Base-by-base conservation (phyloP, 495 filamentous ascomycete genomes). In the Penicillium argentinense region DNA sequence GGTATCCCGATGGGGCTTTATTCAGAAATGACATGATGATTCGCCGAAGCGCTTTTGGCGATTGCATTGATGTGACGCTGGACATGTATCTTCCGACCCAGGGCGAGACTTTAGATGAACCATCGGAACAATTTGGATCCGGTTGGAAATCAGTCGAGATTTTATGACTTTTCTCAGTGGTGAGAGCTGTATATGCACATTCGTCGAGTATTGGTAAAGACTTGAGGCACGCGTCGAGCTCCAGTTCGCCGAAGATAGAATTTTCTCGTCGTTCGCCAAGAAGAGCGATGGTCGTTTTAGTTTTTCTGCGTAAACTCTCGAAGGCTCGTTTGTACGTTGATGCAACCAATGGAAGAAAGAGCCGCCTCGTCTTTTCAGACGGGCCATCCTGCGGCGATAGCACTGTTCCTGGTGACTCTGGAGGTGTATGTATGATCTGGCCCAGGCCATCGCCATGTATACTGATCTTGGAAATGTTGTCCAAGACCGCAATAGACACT, bases 401-500 rank as follows among this genome's bases (percentile, higher is more conserved):
- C 23, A 53, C 14, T 17, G 14, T 13, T 16, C 22, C 14, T 12
- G 13, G 4, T 3, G 12, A 9, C 3, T 26, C 1, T 9, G 11
- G 24, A 9, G 24, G 29, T 19, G 5, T 9, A 18, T 5, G 29
- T 1, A 28, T 16, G 25, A 17, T 19, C 8, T 5, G 13, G 6
- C 17, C n/a, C 16, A 9, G 9, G 5, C 4, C 12, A 21, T 36
- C n/a, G 7, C 14, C 16, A 18, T 36, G 9, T n/a, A 36, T 36
- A 36, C 21, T 16, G 37, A 16, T n/a, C 18, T 53, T 37, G 3
- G 50, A 39, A 34, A 45, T 56, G 27, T 63, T 37, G 19, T 53
- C 57, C 1, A 70, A 51, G 22, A 75, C 53, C 0, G 68, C 71
- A 2, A 39, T 55, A 30, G 68, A 73, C 3, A 69, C 71, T 1